Evolutionary conservation across 2,329 filamentous ascomycete genomes (phyloP).

Genomic region (Cytospora paraplurivora): DNA sequence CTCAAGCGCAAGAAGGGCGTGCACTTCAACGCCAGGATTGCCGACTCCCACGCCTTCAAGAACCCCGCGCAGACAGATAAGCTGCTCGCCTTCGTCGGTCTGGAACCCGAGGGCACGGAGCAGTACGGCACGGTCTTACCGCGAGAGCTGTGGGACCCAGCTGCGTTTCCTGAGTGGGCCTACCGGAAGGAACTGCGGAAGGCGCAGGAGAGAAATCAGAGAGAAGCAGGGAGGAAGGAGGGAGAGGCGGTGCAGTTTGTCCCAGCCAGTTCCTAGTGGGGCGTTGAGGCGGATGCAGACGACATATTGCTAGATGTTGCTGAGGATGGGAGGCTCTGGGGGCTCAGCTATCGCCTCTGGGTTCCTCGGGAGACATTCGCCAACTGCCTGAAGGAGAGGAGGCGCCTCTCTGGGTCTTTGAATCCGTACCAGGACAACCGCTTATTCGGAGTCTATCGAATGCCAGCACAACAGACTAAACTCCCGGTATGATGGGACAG

Average conservation of each 20-base stretch:
- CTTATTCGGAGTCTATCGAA: too few species aligned
- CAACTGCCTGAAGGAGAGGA: background rate
- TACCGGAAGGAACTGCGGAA: conserved; percentile 53
- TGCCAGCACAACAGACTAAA: too few species aligned
- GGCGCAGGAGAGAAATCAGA: conserved; percentile 49
- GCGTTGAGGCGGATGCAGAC: conserved; percentile 22
- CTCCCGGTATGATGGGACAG: too few species aligned
- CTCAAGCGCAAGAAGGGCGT: conserved; percentile 71
- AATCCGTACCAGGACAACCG: too few species aligned
- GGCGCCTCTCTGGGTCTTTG: too few species aligned
- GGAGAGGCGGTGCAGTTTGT: conserved; percentile 57
- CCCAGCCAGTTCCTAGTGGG: conserved; percentile 32
- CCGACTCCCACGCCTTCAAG: conserved; percentile 65
- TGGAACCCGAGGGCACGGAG: conserved; percentile 43
- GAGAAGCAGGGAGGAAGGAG: conserved; percentile 47
- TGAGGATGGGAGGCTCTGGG: background rate
- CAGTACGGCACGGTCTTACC: conserved; percentile 68
- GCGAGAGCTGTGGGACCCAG: conserved; percentile 59
- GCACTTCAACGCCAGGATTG: conserved; percentile 78
- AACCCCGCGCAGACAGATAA: conserved; percentile 75
- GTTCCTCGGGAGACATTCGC: too few species aligned
- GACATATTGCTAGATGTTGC: background rate
- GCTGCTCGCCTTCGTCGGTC: conserved; percentile 67
- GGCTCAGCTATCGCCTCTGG: too few species aligned
- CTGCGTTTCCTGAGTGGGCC: conserved; percentile 56